Base-by-base conservation (phyloP, 2,329 filamentous ascomycete species). In the Aspergillus proliferans region DNA sequence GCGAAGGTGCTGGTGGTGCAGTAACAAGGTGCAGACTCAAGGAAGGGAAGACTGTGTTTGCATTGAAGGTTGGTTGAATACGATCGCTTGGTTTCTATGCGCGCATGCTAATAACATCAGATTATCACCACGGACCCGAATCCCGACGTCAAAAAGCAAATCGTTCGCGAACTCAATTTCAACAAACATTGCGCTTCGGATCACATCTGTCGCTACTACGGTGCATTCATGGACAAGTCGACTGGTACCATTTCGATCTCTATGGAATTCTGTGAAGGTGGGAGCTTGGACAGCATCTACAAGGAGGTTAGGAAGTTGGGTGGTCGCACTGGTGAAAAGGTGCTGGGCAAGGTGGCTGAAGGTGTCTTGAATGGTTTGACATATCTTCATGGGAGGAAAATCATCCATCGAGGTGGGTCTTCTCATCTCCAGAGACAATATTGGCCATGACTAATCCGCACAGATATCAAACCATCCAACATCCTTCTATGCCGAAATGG, bases 191-290 rank as follows among this genome's bases (percentile, higher is more conserved):
- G 93, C 67, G 90, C 88, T 5, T 96, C 90, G 4, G 86, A 93
- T 52, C 90, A 97, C 68, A 98, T 98, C 62, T 98, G 93, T 72
- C 84, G 87, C 55, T 98, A 98, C 73, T 98, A 96, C 63, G 93
- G 93, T 55, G 92, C 92, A 38, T 98, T 97, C 67, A 88, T 94
- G 67, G 92, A 98, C 66, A 87, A 93, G 50, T 86, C 89, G n/a
- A 94, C 89, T 8, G 89, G 91, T 45, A 97, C 92, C 43, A 97
- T 98, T 58, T 95, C 89, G 43, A 98, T 98, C 64, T 91, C 90
- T 49, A 98, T 98, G 93, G 93, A 98, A 68, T 97, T 95, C 63
- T 98, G 93, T 67, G 93, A 97, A 71, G 93, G 93, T 50, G 93
- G 93, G 47, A 95, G 89, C 43, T 80, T 98, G 18, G 91, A 98